Base-by-base conservation (phyloP, 805 yeast genomes). In the Blastobotrys robertii region DNA sequence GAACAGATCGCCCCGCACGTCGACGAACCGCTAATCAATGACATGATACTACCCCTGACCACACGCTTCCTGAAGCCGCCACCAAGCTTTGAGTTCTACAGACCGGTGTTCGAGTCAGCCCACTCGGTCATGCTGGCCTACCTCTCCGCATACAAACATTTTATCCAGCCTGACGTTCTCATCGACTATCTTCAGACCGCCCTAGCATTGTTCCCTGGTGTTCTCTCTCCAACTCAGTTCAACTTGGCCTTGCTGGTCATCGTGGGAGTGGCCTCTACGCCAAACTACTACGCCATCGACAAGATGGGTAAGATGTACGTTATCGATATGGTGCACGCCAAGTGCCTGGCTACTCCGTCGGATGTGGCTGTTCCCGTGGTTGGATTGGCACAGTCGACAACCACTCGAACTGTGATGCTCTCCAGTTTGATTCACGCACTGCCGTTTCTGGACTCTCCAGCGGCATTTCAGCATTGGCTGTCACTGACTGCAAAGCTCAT, bases 111-210 rank as follows among this genome's bases (percentile, higher is more conserved):
- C 8, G 90, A 82, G 54, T 74, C 80, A 0, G 67, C 78, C 1
- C 90, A 82, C 55, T 77, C 86, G 0, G 81, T 79, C 1, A 62
- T 70, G 54, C 54, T 76, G 22, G 58, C 68, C 3, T 62, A 65
- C 13, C 48, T 59, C 4, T 48, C 54, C 3, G 41, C 46, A 19
- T 19, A 19, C 25, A 19, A 19, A 6, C 25, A 19, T 19, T 19
- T 6, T 6, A 19, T 19, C 6, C 25, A 19, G 4, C 25, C 25
- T 19, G 25, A 19, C 25, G 25, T 19, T 8, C 58, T 67, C 3
- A 48, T 62, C 2, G 54, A 55, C 7, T 81, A 81, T 51, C 56
- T 76, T 7, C 64, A 64, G 3, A 59, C 75, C 14, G 64, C 77
- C 1, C 53, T 74, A 7, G 48, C 58, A 1, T 81, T 81, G 46